phyloP scores from a whole-genome alignment of 1,284 basidiomycete genomes.

The Puccinia horiana region DNA sequence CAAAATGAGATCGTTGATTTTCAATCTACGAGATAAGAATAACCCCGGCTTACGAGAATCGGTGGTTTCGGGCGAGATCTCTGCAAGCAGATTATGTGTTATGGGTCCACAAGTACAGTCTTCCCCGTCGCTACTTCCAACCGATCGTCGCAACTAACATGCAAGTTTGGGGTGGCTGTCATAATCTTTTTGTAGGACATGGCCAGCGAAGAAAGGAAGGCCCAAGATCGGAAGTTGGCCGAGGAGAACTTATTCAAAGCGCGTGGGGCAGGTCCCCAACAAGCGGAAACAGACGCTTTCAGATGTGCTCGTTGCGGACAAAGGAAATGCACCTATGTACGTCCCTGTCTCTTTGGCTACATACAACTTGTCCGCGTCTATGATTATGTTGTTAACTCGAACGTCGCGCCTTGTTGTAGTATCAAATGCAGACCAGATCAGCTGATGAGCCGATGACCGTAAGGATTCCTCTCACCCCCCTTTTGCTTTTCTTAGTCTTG shows the following conservation, averaged over 20 bases:
- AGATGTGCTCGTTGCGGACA: constrained; percentile 91
- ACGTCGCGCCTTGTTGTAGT: not conserved
- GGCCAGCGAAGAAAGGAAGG: constrained; percentile 87
- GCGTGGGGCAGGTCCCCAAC: constrained; percentile 76
- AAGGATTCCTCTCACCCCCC: constrained; percentile 59
- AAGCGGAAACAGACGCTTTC: constrained; percentile 96
- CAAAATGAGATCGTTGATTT: constrained; percentile 86
- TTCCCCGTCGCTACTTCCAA: constrained; percentile 28
- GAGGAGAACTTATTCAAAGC: constrained; percentile 89
- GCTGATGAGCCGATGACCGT: constrained; percentile 97
- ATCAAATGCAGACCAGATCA: constrained; percentile 77
- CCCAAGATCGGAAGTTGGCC: constrained; percentile 76
- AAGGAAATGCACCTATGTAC: constrained; percentile 71
- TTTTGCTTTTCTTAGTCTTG: too few species aligned
- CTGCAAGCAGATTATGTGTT: constrained; percentile 69
- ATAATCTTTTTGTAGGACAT: constrained; percentile 70
- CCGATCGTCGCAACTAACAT: not conserved
- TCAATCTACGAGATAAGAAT: constrained; percentile 92
- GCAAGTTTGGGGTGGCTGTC: not conserved
- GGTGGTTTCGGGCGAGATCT: constrained; percentile 77
- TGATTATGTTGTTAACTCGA: not conserved
- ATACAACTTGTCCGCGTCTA: not conserved
- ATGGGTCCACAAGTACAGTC: constrained; percentile 76
- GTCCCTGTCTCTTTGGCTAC: not conserved
- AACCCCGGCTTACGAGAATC: constrained; percentile 83